phyloP scores from a whole-genome alignment of 306 rosid genomes.

The Sechiopsis laciniata region DNA sequence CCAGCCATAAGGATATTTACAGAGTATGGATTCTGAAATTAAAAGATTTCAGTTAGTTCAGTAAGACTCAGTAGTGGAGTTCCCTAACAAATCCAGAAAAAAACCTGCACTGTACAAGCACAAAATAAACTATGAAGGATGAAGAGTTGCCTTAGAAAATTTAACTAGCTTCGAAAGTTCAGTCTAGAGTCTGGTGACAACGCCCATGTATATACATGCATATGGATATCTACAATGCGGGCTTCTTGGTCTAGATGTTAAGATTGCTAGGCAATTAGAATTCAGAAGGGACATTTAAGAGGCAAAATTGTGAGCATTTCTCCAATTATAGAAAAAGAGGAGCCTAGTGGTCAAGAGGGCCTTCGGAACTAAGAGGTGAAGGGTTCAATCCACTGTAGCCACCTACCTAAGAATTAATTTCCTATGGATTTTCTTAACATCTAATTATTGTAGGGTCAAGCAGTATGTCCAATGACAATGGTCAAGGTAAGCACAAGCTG shows the following conservation, averaged over 20 bases:
- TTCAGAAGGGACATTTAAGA: background rate
- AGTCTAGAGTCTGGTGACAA: background rate
- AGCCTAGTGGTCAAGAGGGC: no score
- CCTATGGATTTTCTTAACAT: no score
- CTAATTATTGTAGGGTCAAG: no score
- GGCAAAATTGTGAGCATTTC: background rate
- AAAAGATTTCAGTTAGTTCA: conserved; percentile 17
- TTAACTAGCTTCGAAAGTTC: no score
- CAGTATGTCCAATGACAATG: no score
- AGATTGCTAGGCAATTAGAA: background rate
- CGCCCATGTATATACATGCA: background rate
- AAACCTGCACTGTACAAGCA: background rate
- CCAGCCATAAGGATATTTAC: conserved; percentile 92
- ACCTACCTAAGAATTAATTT: no score
- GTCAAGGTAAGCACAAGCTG: no score
- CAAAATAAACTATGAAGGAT: no score
- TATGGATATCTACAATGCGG: background rate
- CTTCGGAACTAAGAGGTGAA: no score
- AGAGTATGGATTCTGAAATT: conserved; percentile 65
- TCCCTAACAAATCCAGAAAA: background rate
- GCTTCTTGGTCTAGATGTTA: background rate
- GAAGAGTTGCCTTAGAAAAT: no score
- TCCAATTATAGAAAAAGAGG: background rate
- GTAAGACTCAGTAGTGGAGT: background rate
- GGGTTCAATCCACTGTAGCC: no score